Conservation (phyloP, 257 asterid genomes). For the Ajuga chamaepitys region DNA sequence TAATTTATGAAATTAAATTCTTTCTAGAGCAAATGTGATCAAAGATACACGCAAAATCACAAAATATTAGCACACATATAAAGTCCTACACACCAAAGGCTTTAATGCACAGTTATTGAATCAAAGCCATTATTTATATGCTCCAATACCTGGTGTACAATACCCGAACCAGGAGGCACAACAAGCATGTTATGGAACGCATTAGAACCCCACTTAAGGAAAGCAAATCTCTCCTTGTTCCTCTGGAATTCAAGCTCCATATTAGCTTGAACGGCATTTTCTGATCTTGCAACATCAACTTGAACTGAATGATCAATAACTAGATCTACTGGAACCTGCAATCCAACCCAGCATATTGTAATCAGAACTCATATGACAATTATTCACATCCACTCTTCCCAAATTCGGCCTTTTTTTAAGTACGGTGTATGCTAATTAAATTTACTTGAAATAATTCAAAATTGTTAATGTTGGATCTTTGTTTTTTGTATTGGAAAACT, state of each 20-base stretch:
- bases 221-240: conserved; percentile 95
- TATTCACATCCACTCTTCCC: neutral
- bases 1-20: neutral
- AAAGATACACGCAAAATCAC: neutral
- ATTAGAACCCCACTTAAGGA: conserved; percentile 96
- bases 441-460: neutral
- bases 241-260: conserved; percentile 93
- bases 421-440: neutral
- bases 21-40: neutral
- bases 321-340: conserved; percentile 95
- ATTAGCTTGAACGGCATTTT: conserved; percentile 88
- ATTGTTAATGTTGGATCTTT: neutral
- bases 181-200: conserved; percentile 97
- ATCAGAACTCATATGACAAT: neutral
- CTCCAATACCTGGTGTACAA: conserved; percentile 79
- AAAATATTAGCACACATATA: neutral
- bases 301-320: conserved; percentile 97
- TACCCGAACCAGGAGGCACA: conserved; percentile 99
- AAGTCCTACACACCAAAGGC: neutral
- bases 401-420: neutral
- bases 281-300: conserved; percentile 87
- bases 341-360: conserved; percentile 17
- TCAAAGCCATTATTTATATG: conserved; percentile 2
- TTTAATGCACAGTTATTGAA: neutral
- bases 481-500: neutral